These are phyloP conservation scores for Mariannaea sp. DNA, from an alignment of 2,329 filamentous ascomycete genomes.

Conservation along the genomic window DNA sequence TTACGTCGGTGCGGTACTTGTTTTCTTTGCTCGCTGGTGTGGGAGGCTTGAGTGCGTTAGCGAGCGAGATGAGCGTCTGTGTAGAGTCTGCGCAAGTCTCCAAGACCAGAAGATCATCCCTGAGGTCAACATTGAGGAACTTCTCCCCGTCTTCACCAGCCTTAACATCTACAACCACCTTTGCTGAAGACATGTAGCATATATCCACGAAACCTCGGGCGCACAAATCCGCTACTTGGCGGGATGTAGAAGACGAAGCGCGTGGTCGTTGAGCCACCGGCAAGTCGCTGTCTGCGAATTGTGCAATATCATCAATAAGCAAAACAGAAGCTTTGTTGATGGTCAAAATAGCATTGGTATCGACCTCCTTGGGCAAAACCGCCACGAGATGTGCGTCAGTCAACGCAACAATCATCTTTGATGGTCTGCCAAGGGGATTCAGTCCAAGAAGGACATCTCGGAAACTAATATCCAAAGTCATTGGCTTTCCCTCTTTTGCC, in stretches of 20 bases:
- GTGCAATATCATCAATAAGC: slow-evolving; percentile 74
- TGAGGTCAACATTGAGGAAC: slow-evolving; percentile 77
- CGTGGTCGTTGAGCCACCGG: slow-evolving; percentile 31
- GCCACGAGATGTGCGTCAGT: slow-evolving; percentile 77
- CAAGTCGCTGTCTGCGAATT: slow-evolving; percentile 21
- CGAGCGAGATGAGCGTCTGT: slow-evolving; percentile 80
- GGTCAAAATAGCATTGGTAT: slow-evolving; percentile 67
- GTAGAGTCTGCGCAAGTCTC: slow-evolving; percentile 98
- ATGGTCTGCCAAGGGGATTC: slow-evolving; percentile 75
- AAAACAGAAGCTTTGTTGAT: slow-evolving; percentile 83
- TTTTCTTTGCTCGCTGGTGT: slow-evolving; percentile 79
- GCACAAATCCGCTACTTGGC: slow-evolving; percentile 62
- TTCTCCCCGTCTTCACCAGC: slow-evolving; percentile 61
- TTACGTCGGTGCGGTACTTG: slow-evolving; percentile 85
- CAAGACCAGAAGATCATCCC: slow-evolving; percentile 84
- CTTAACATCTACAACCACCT: slow-evolving; percentile 65
- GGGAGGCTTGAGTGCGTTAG: slow-evolving; percentile 82
- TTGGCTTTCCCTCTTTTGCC: slow-evolving; percentile 54
- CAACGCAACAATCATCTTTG: slow-evolving; percentile 79
- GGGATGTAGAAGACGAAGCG: slow-evolving; percentile 46
- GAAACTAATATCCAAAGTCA: slow-evolving; percentile 75
- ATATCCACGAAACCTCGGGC: slow-evolving; percentile 81
- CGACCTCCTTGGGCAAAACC: slow-evolving; percentile 66
- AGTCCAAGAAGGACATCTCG: slow-evolving; percentile 82
- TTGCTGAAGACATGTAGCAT: slow-evolving; percentile 84